These are phyloP conservation scores for Pestalotiopsis fici DNA, from an alignment of 2,329 filamentous ascomycete genomes.

Conservation along the genomic window DNA sequence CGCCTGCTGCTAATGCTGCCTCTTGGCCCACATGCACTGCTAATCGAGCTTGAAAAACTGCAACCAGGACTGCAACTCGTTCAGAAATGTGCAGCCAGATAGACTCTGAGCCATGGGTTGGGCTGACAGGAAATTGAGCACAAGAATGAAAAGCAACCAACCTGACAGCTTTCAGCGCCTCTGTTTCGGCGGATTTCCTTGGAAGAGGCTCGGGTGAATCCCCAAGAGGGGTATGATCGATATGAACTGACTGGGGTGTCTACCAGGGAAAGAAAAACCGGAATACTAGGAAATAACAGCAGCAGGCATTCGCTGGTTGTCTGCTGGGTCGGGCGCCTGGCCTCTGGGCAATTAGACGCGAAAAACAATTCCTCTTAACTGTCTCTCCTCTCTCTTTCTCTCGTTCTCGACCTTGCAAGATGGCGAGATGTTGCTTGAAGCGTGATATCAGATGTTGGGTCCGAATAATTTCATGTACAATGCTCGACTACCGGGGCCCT, in stretches of 20 bases:
- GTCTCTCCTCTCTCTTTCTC: background rate
- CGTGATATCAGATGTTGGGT: constrained; percentile 1
- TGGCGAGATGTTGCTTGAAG: background rate
- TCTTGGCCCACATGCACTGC: constrained; percentile 2
- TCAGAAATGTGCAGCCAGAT: constrained; percentile 3
- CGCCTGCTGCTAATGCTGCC: background rate
- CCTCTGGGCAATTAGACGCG: background rate
- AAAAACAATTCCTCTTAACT: background rate
- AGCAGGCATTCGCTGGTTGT: background rate
- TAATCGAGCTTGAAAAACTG: background rate
- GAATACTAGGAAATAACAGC: constrained; percentile 1
- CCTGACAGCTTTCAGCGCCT: constrained; percentile 2
- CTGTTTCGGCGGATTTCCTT: background rate
- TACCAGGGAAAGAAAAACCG: constrained; percentile 6
- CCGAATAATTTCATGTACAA: background rate
- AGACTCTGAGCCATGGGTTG: background rate
- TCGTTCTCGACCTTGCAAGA: background rate
- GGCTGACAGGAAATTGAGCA: background rate
- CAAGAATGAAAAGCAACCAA: constrained; percentile 1
- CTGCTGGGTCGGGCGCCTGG: background rate
- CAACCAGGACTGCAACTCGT: background rate
- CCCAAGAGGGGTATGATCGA: constrained; percentile 2
- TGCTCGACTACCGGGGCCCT: background rate
- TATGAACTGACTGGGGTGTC: background rate
- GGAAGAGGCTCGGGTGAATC: background rate